Base-by-base conservation (phyloP, 192 early-diverging fungal species). In the Phycomyces nitens region DNA sequence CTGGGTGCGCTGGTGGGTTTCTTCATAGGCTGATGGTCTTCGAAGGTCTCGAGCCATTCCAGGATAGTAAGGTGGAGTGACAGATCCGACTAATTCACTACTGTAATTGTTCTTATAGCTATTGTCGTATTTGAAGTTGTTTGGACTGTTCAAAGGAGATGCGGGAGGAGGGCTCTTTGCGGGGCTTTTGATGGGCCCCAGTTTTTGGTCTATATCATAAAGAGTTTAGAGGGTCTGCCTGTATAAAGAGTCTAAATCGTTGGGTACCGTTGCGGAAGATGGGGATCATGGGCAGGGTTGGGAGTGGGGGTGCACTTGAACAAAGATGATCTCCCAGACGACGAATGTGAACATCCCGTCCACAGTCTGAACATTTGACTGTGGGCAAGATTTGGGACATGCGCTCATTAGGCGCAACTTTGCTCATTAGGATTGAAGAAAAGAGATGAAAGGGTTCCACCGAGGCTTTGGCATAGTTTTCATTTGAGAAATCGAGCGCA, bases 321-420 rank as follows among this genome's bases (percentile, higher is more conserved):
- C 83, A 85, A 15, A 82, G 58, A 69, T 85, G 83, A 54, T 79
- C 74, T 16, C 77, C 79, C 10, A 85, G 58, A 16, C 57, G 56
- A 23, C 77, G 69, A 43, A 85, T 77, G 53, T 80, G 81, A 47
- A 85, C 77, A 58, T 80, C 73, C 53, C 72, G 55, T 20, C 81
- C 83, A 77, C 83, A 85, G 68, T 82, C 79, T 40, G 79, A 79
- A 65, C 83, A 85, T 40, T 80, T 80, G 41, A 85, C 77, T 38
- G 78, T 70, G 6, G 80, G 79, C 24, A 85, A 64, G 42, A 85
- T 59, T 72, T 85, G 81, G 27, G 79, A 81, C 27, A 82, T 75
- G 39, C 83, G 81, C 57, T 50, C 60, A 22, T 62, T 50, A 14
- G 18, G 44, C 42, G 52, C 47, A n/a, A 59, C 56, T 38, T 38